Evolutionary conservation across 164 flowering plant genomes (phyloP), one percentile per base, ranked within the genome.

Genomic region (Sextonia rubra): DNA sequence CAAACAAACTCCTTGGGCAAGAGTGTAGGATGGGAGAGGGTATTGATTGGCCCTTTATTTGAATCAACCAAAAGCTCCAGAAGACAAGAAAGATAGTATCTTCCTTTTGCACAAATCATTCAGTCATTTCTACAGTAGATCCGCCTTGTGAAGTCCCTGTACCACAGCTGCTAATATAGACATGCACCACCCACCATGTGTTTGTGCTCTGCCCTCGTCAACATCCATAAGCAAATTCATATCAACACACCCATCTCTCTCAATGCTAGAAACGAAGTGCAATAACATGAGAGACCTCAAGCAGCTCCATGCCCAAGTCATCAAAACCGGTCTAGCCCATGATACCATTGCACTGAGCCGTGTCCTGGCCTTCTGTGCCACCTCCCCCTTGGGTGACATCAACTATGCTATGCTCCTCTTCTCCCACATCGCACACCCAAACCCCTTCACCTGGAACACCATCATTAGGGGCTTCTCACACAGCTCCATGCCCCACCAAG

Each of bases 391-490:
- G 18, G 85, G 89, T 12, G 86, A 88, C 79, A 80, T 89, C 49
- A 73, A 83, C 80, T 90, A 90, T 66, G 97, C 95, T 17, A 76
- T 79, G 79, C 74, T 67, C 29, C 77, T 92, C 71, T 92, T 92
- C 77, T 71, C 79, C 17, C 85, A 70, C 47, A 88, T 90, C 37
- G 74, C 74, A 61, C 61, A 75, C n/a, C 89, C 88, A 48, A 90
- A 88, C 74, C 85, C 75, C 22, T 90, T 90, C 76, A 37, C 73
- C 5, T 92, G 91, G 91, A 92, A 92, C 73, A 87, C 93, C 25
- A 85, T 92, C 49, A 92, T 92, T 49, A 82, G 97, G 76, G 92
- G 87, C 69, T 86, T 89, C 80, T 83, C 88, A 27, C 77, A 75
- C 12, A 88, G 90, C 75, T 86, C 92, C 23, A 78, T 71, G 37